A percentile compares a stretch with the other conserved stretches of the same genome.
Conservation (phyloP, 2,329 filamentous ascomycete genomes). For the Torrubiellomyces zombiae region DNA sequence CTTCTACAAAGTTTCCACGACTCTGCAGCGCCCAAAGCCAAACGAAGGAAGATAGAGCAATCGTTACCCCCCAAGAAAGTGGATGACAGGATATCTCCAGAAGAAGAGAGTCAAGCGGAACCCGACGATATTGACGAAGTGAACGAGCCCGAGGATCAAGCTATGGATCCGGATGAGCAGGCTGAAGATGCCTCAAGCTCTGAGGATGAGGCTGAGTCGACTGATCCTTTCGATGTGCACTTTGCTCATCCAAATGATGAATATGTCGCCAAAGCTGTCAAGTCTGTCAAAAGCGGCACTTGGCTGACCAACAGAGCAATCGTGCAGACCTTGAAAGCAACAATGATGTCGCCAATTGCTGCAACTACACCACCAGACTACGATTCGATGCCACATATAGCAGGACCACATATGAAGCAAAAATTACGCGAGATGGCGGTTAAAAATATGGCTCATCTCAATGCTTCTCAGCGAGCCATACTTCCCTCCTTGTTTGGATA, state of each 20-base stretch:
- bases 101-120: constrained; percentile 23
- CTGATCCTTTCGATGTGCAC: constrained; percentile 67
- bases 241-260: constrained; percentile 54
- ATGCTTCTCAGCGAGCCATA: constrained; percentile 45
- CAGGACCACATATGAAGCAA: constrained; percentile 47
- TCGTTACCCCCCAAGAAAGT: constrained; percentile 16
- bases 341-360: constrained; percentile 26
- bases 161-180: constrained; percentile 4
- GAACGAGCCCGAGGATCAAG: constrained; percentile 9
- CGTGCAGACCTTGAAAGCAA: constrained; percentile 29
- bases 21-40: constrained; percentile 27
- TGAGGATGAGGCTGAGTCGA: constrained; percentile 33
- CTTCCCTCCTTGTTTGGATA: constrained; percentile 67
- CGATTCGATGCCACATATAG: too few species aligned
- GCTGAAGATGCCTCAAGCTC: constrained; percentile 18
- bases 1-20: constrained; percentile 41
- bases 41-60: constrained; percentile 41
- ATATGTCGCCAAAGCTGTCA: constrained; percentile 35
- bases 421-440: constrained; percentile 41
- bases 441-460: constrained; percentile 39
- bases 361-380: too few species aligned
- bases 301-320: constrained; percentile 33
- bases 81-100: constrained; percentile 17
- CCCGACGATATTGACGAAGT: constrained; percentile 9
- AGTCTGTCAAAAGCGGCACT: constrained; percentile 28